phyloP scores from a whole-genome alignment of 495 filamentous ascomycete species.

The Neurospora sp. region DNA sequence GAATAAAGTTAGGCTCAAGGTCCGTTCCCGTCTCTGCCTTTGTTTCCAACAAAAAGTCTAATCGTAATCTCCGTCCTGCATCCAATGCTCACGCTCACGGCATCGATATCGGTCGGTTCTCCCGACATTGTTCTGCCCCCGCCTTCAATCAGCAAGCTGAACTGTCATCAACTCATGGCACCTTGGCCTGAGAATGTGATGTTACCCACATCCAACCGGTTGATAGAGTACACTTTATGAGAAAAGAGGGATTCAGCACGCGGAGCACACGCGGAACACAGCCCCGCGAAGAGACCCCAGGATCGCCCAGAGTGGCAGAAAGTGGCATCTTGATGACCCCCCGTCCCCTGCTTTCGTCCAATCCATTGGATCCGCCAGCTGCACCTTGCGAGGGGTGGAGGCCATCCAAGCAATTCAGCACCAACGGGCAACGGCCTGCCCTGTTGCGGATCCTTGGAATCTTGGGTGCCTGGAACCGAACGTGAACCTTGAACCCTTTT shows the following conservation, averaged over 20 bases:
- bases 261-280: background rate
- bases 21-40: background rate
- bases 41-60: background rate
- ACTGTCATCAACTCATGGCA: background rate
- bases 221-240: background rate
- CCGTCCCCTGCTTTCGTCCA: background rate
- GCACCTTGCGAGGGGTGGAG: background rate
- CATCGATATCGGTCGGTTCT: background rate
- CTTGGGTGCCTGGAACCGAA: background rate
- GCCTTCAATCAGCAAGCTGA: background rate
- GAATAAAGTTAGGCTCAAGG: background rate
- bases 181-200: background rate
- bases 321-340: background rate
- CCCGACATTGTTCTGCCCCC: background rate
- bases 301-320: background rate
- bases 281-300: background rate
- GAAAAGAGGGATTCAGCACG: conserved; percentile 1
- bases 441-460: background rate
- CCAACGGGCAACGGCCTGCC: background rate
- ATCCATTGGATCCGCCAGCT: conserved; percentile 4
- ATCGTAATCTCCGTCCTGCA: background rate
- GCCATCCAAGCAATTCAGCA: background rate
- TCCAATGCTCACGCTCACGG: background rate
- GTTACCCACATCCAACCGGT: background rate
- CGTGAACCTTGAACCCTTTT: background rate